phyloP scores from a whole-genome alignment of 2,329 filamentous ascomycete species.

The Pseudodiploospora longispora region DNA sequence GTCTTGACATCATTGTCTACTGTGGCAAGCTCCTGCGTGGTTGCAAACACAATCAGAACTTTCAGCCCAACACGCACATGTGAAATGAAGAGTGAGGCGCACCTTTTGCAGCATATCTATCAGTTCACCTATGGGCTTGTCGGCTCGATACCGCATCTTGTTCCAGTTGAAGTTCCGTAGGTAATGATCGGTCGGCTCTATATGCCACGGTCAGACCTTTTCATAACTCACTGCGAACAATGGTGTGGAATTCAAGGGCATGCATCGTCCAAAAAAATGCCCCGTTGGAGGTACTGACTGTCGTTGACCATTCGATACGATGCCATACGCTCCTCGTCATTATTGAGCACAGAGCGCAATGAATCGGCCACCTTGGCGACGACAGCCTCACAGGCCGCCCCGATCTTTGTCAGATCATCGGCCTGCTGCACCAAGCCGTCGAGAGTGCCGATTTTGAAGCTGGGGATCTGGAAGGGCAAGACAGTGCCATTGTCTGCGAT shows the following conservation, averaged over 20 bases:
- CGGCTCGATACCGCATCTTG: conserved; percentile 91
- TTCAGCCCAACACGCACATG: neutral
- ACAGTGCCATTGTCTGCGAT: conserved; percentile 71
- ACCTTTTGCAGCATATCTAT: conserved; percentile 86
- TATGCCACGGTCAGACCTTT: conserved; percentile 14
- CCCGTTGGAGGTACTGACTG: conserved; percentile 48
- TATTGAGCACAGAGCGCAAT: conserved; percentile 72
- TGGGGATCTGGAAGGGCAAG: conserved; percentile 72
- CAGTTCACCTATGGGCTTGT: conserved; percentile 81
- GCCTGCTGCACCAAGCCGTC: conserved; percentile 94
- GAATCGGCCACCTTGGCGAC: conserved; percentile 86
- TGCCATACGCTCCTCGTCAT: conserved; percentile 71
- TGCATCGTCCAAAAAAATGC: neutral
- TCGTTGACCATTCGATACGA: conserved; percentile 93
- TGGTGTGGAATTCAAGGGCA: too few species aligned
- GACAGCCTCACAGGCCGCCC: conserved; percentile 68
- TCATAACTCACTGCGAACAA: too few species aligned
- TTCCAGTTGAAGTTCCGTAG: conserved; percentile 89
- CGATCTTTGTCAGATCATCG: conserved; percentile 87
- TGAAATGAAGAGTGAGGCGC: neutral
- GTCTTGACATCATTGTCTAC: conserved; percentile 94
- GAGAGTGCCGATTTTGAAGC: conserved; percentile 96
- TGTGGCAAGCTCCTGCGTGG: conserved; percentile 66
- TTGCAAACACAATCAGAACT: conserved; percentile 3
- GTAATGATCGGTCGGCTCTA: conserved; percentile 94